Evolutionary conservation across 345 rosid genomes (phyloP).

Genomic region (Eucalyptus cloeziana): DNA sequence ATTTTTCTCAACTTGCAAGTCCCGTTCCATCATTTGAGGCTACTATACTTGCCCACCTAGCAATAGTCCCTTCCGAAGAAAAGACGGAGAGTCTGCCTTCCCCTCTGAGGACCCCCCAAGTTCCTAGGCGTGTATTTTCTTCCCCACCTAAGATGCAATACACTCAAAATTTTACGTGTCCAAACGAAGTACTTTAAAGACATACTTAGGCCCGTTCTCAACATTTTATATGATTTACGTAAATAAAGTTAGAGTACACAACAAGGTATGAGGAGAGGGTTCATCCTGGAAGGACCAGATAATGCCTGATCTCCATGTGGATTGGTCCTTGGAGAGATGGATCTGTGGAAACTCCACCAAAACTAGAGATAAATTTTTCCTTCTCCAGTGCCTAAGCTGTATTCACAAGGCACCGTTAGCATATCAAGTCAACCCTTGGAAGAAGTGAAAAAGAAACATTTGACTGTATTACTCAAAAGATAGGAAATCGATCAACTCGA

Average conservation of each 20-base stretch:
- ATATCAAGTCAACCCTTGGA: background rate
- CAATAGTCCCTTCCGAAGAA: accelerated
- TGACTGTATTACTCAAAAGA: background rate
- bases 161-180: too few species aligned
- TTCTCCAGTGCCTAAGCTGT: background rate
- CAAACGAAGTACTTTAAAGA: too few species aligned
- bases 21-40: accelerated
- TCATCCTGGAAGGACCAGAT: background rate
- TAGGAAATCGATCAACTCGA: background rate
- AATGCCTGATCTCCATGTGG: background rate
- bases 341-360: background rate
- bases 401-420: background rate
- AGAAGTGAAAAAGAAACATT: background rate
- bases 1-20: too few species aligned
- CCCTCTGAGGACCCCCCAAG: too few species aligned
- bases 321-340: background rate
- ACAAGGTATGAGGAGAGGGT: background rate
- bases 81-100: accelerated
- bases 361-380: background rate
- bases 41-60: accelerated
- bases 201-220: too few species aligned
- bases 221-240: too few species aligned
- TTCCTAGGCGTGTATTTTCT: too few species aligned
- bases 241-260: background rate
- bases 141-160: too few species aligned